Conservation (phyloP, 2,329 filamentous ascomycete species). For the Aspergillus phoenicis region DNA sequence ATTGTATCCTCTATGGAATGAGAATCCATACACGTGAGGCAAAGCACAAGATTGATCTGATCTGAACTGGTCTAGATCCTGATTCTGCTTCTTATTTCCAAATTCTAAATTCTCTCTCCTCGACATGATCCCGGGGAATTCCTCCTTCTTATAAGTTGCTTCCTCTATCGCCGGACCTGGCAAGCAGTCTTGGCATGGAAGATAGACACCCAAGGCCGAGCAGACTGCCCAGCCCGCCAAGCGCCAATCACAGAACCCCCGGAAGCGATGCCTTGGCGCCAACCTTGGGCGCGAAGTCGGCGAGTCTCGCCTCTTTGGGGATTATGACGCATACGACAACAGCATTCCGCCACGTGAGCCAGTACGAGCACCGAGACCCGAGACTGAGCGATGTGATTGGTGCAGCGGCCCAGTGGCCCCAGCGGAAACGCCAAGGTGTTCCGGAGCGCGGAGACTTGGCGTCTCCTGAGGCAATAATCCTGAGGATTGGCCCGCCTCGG, state of each 20-base stretch:
- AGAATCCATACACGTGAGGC: conserved; percentile 34
- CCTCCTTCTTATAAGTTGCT: neutral
- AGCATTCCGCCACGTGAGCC: conserved; percentile 15
- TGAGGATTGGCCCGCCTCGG: conserved; percentile 7
- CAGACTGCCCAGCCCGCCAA: conserved; percentile 14
- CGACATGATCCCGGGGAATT: neutral
- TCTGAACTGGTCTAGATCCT: neutral
- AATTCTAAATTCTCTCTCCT: neutral
- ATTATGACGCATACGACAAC: conserved; percentile 23
- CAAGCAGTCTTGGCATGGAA: conserved; percentile 6
- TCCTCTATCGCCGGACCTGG: neutral
- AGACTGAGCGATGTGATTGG: conserved; percentile 11
- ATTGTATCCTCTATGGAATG: conserved; percentile 34
- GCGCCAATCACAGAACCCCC: conserved; percentile 13
- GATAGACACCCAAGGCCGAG: neutral
- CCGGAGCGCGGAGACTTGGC: conserved; percentile 26
- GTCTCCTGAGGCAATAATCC: conserved; percentile 6
- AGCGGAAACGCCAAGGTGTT: conserved; percentile 25
- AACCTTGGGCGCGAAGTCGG: conserved; percentile 9
- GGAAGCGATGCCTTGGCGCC: conserved; percentile 11
- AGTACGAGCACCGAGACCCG: conserved; percentile 10
- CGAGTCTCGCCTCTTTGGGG: neutral
- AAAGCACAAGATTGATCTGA: conserved; percentile 16
- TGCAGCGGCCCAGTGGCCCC: neutral
- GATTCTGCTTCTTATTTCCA: too few species aligned